phyloP scores from a whole-genome alignment of 257 asterid species.

The Dorcoceras hygrometricum region DNA sequence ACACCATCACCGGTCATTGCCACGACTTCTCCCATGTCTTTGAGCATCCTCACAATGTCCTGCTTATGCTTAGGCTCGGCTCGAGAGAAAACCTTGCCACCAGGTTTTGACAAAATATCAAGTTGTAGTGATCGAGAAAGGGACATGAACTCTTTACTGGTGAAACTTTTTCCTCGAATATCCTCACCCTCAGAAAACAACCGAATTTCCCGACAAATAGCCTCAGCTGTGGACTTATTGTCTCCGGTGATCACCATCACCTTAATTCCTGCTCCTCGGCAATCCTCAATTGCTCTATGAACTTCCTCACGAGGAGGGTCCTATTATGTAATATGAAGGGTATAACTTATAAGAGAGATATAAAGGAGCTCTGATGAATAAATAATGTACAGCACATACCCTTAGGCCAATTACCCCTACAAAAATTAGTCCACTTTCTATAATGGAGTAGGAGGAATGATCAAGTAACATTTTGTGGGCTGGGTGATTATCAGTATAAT shows the following conservation, averaged over 20 bases:
- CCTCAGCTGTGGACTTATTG: slow-evolving; percentile 93
- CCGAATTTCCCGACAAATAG: slow-evolving; percentile 70
- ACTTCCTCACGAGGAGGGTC: slow-evolving; percentile 98
- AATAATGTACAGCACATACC: slow-evolving; percentile 26
- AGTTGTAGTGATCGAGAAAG: slow-evolving; percentile 59
- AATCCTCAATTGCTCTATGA: slow-evolving; percentile 62
- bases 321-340: slow-evolving; percentile 34
- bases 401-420: slow-evolving; percentile 87
- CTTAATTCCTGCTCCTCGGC: slow-evolving; percentile 78
- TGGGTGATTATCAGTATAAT: slow-evolving; percentile 54
- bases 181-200: slow-evolving; percentile 58
- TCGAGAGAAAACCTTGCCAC: slow-evolving; percentile 83
- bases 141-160: slow-evolving; percentile 79
- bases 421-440: slow-evolving; percentile 69
- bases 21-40: slow-evolving; percentile 80
- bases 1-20: slow-evolving; percentile 99
- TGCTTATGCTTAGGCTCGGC: slow-evolving; percentile 95
- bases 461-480: slow-evolving; percentile 73
- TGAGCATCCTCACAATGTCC: slow-evolving; percentile 81
- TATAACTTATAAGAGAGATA: background rate
- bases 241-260: slow-evolving; percentile 96
- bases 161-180: slow-evolving; percentile 58
- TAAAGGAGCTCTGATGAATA: background rate
- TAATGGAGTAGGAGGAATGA: slow-evolving; percentile 58
- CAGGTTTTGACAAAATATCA: slow-evolving; percentile 56